Base-by-base conservation (phyloP, 1,139 yeast species). In the Torulaspora pretoriensis region DNA sequence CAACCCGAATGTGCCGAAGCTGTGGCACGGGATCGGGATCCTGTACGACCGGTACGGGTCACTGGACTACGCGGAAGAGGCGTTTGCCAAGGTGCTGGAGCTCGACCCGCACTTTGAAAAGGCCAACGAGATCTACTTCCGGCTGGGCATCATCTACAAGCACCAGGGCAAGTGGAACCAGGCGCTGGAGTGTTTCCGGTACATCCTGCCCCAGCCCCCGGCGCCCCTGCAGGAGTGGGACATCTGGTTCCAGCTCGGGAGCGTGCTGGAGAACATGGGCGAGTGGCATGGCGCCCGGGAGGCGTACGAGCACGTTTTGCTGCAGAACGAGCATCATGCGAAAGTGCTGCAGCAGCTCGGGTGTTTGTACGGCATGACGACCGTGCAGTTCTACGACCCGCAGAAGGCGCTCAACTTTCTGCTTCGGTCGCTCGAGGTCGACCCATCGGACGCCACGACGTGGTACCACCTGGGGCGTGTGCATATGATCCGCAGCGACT, bases 21-120 rank as follows among this genome's bases (percentile, higher is more conserved):
- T 90, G 56, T 92, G 98, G 97, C 97, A 92, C 66, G 98, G 98
- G 0, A 92, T 92, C 56, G 98, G 98, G 32, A 92, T 92, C 50
- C 73, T 92, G 50, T 92, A 92, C 65, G 98, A 92, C 65, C 75
- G 98, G 42, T 92, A 92, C 65, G 98, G 97, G 12, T 86, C 96
- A 7, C 72, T 90, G 56, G 97, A 90, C 67, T 92, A 90, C 60
- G 98, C 98, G 3, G 97, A 92, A 65, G 98, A 92, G 65, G 97
- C 98, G 3, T 92, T 92, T 69, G 95, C 94, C 30, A 81, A 96
- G 57, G 98, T 92, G 10, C 73, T 92, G 66, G 97, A 90, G 63
- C 78, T 92, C 72, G 97, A 92, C 67, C 96, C 97, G 34, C 83
- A 87, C 63, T 92, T 92, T 57, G 97, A 92, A 61, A 94, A 92